phyloP scores from a whole-genome alignment of 1,139 yeast genomes.

The Groenewaldozyma auringiensis region DNA sequence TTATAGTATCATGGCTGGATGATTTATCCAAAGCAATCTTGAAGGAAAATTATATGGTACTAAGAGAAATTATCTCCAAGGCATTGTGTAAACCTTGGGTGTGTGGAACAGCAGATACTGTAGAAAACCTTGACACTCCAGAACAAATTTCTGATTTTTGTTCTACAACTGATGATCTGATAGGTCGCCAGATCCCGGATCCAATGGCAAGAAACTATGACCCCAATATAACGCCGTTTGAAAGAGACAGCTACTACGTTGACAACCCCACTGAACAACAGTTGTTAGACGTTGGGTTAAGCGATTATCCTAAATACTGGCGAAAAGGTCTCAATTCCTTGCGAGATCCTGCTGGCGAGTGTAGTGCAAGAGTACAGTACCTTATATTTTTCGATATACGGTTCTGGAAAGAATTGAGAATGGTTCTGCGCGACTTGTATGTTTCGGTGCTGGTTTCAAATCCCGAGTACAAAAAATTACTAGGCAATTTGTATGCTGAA shows the following conservation, averaged over 20 bases:
- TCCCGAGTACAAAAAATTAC: conserved; percentile 47
- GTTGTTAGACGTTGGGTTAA: background rate
- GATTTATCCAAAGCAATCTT: conserved; percentile 53
- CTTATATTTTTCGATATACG: conserved; percentile 62
- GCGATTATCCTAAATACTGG: background rate
- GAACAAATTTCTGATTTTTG: background rate
- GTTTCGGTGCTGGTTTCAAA: conserved; percentile 65
- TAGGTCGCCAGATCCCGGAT: background rate
- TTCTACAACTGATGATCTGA: background rate
- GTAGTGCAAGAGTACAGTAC: conserved; percentile 59
- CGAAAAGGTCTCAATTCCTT: background rate
- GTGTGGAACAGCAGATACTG: conserved; percentile 18
- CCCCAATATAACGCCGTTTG: background rate
- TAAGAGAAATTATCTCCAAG: conserved; percentile 48
- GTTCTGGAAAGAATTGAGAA: conserved; percentile 62
- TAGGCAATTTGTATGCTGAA: conserved; percentile 77
- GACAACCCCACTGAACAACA: background rate
- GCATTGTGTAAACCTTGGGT: conserved; percentile 52
- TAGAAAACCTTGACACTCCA: background rate
- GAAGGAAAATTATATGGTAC: conserved; percentile 41
- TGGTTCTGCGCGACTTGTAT: conserved; percentile 57
- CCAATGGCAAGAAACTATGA: background rate
- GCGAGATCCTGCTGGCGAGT: conserved; percentile 3
- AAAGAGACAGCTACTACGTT: background rate
- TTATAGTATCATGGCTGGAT: conserved; percentile 56